These are phyloP conservation scores for Fusarium sp. DNA, from an alignment of 2,329 filamentous ascomycete genomes.

Conservation along the genomic window DNA sequence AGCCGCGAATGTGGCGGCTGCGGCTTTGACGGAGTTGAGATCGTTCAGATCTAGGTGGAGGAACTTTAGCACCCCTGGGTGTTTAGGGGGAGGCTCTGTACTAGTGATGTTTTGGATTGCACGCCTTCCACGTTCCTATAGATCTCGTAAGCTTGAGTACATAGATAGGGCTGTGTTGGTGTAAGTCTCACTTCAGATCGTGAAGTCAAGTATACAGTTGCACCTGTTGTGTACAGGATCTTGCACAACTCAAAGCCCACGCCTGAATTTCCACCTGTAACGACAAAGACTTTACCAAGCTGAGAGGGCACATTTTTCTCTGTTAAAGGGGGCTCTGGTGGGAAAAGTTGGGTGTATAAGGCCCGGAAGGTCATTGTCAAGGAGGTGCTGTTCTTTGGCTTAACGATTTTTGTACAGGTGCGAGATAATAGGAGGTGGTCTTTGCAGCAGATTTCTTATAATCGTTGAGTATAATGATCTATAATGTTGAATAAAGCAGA, in stretches of 20 bases:
- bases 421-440: neutral
- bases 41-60: slow-evolving; percentile 61
- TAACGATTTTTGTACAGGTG: neutral
- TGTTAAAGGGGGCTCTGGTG: slow-evolving; percentile 44
- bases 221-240: slow-evolving; percentile 67
- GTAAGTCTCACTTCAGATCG: slow-evolving; percentile 51
- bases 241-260: slow-evolving; percentile 67
- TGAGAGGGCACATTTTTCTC: slow-evolving; percentile 49
- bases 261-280: slow-evolving; percentile 61
- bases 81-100: slow-evolving; percentile 7
- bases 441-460: neutral
- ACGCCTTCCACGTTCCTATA: slow-evolving; percentile 32
- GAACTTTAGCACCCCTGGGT: slow-evolving; percentile 49
- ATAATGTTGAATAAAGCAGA: neutral
- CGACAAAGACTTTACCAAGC: slow-evolving; percentile 58
- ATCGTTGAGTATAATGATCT: neutral
- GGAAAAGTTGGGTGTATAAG: slow-evolving; percentile 31
- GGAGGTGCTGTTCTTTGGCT: neutral
- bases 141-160: neutral
- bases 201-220: slow-evolving; percentile 68
- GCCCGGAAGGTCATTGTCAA: slow-evolving; percentile 23
- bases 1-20: slow-evolving; percentile 55
- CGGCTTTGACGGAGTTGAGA: slow-evolving; percentile 57
- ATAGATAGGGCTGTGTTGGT: neutral
- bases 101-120: slow-evolving; percentile 53